Percentiles rank a stretch among this genome's conserved stretches.
phyloP scores from a whole-genome alignment of 495 filamentous ascomycete species.

The Darksidea phi region DNA sequence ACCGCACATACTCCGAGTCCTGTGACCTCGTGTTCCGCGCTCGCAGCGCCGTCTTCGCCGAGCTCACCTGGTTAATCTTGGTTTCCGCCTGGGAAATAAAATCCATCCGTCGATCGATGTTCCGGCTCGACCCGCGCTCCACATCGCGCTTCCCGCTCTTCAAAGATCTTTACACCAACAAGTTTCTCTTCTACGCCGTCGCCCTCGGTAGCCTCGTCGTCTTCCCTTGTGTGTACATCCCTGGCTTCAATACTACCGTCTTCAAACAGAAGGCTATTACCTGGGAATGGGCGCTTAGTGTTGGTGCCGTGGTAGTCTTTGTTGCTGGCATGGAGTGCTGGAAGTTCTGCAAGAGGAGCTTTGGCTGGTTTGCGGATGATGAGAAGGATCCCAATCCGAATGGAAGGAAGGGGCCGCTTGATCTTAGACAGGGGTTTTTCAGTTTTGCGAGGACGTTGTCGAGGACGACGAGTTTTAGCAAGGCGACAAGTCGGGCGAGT shows the following conservation, averaged over 20 bases:
- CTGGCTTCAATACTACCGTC: slow-evolving; percentile 61
- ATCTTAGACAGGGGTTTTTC: slow-evolving; percentile 27
- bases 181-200: slow-evolving; percentile 69
- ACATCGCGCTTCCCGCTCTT: slow-evolving; percentile 52
- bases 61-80: slow-evolving; percentile 66
- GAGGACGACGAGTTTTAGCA: slow-evolving; percentile 24
- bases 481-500: slow-evolving; percentile 1
- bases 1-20: slow-evolving; percentile 46
- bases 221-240: slow-evolving; percentile 70
- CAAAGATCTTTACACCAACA: slow-evolving; percentile 62
- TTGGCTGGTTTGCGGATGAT: slow-evolving; percentile 28
- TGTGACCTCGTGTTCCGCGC: slow-evolving; percentile 56
- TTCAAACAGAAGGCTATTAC: slow-evolving; percentile 68
- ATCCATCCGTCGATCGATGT: slow-evolving; percentile 13
- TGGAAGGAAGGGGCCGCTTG: slow-evolving; percentile 3
- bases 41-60: slow-evolving; percentile 67
- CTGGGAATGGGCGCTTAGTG: slow-evolving; percentile 67
- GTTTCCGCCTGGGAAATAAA: slow-evolving; percentile 51
- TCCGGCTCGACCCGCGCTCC: slow-evolving; percentile 14
- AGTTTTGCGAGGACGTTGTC: slow-evolving; percentile 24
- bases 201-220: slow-evolving; percentile 59
- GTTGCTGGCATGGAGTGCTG: slow-evolving; percentile 61
- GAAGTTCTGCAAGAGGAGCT: slow-evolving; percentile 48
- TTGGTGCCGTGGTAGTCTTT: slow-evolving; percentile 56
- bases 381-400: slow-evolving; percentile 7